Percentiles rank a stretch among this genome's conserved stretches.
Evolutionary conservation across 805 yeast species (phyloP).

Genomic region (Saturnispora gosingensis): DNA sequence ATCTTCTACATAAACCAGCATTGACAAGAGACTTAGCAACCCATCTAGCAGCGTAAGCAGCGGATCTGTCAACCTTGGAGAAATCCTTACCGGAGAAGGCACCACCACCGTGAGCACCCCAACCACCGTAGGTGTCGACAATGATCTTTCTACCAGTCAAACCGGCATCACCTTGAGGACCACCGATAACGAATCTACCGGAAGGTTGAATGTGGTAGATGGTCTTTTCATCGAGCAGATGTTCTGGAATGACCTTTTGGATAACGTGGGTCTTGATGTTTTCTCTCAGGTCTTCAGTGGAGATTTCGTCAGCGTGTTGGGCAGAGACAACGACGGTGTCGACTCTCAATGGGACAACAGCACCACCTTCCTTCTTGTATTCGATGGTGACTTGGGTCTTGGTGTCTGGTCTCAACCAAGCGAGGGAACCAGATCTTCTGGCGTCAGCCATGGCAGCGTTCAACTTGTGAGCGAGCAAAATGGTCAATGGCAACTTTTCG

Average conservation of each 20-base stretch:
- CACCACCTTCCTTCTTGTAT: conserved; percentile 90
- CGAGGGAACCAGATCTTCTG: conserved; percentile 89
- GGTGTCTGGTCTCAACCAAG: conserved; percentile 99
- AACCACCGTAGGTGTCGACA: conserved; percentile 99
- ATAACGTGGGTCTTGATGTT: conserved; percentile 73
- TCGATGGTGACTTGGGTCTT: conserved; percentile 99
- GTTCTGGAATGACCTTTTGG: conserved; percentile 85
- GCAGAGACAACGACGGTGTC: conserved; percentile 97
- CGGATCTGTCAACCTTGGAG: conserved; percentile 99
- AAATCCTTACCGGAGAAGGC: conserved; percentile 99
- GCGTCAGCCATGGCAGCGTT: conserved; percentile 96
- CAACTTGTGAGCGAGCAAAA: conserved; percentile 88
- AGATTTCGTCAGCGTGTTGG: conserved; percentile 93
- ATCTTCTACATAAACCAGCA: conserved; percentile 95
- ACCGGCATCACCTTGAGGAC: conserved; percentile 99
- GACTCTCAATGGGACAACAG: conserved; percentile 90
- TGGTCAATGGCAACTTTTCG: conserved; percentile 92
- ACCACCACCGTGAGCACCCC: conserved; percentile 99
- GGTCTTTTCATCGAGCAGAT: conserved; percentile 89
- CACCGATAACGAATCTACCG: conserved; percentile 99
- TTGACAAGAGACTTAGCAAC: conserved; percentile 96
- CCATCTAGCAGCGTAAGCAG: conserved; percentile 99
- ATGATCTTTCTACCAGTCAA: conserved; percentile 98
- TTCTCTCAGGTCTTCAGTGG: conserved; percentile 84
- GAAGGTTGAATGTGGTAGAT: conserved; percentile 98